phyloP scores from a whole-genome alignment of 2,329 filamentous ascomycete genomes.

The Aspergillus sp. region DNA sequence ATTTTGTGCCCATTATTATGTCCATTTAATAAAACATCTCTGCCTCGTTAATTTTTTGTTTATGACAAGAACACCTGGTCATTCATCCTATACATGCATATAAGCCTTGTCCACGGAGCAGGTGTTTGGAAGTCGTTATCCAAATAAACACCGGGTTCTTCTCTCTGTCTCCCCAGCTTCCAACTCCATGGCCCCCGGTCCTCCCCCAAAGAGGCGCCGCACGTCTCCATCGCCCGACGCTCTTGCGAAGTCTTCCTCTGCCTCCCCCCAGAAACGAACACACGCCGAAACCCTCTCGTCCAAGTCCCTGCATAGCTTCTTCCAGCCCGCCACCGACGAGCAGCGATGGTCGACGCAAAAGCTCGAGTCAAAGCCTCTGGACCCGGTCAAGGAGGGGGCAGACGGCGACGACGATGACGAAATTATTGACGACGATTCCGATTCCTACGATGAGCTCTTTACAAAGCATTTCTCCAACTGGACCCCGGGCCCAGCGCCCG shows the following conservation, averaged over 20 bases:
- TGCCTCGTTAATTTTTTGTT: not conserved
- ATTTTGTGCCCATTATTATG: no score
- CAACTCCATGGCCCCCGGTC: no score
- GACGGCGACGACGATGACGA: conserved; percentile 27
- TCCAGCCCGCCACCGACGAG: conserved; percentile 29
- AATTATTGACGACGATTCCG: conserved; percentile 32
- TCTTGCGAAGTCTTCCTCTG: conserved; percentile 19
- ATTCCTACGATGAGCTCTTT: conserved; percentile 30
- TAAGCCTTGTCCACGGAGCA: no score
- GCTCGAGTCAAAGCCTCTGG: conserved; percentile 11
- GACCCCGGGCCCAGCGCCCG: conserved; percentile 1
- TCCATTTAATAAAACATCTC: no score
- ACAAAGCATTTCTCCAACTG: conserved; percentile 18
- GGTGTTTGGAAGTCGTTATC: no score
- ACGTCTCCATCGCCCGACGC: no score
- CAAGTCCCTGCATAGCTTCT: conserved; percentile 35
- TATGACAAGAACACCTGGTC: no score
- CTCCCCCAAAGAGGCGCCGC: no score
- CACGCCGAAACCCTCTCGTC: conserved; percentile 11
- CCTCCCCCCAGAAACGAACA: conserved; percentile 25
- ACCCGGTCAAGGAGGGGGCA: conserved; percentile 6
- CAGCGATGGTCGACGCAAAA: conserved; percentile 29
- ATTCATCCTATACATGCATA: no score
- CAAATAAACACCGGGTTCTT: no score
- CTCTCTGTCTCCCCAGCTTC: conserved; percentile 9